A percentile compares a stretch with the other conserved stretches of the same genome.
phyloP scores from a whole-genome alignment of 2,329 filamentous ascomycete species.

The Penicillium sp. region DNA sequence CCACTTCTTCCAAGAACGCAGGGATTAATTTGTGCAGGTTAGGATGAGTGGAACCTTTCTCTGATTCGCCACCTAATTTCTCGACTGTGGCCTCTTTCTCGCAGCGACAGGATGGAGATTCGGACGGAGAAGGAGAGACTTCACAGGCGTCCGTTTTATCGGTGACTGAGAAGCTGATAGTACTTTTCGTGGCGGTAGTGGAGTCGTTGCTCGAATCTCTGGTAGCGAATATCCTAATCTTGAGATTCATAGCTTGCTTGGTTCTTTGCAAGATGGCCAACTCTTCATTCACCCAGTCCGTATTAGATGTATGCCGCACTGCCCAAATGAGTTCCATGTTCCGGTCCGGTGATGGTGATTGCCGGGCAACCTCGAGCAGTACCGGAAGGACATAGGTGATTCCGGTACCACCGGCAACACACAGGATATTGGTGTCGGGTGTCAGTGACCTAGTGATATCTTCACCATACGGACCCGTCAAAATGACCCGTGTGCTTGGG shows the following conservation, averaged over 20 bases:
- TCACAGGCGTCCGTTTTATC: slow-evolving; percentile 9
- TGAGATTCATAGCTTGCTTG: slow-evolving; percentile 42
- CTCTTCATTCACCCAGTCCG: slow-evolving; percentile 61
- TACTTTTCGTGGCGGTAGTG: not conserved
- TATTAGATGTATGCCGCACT: too few relatives aligned
- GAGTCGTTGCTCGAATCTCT: slow-evolving; percentile 40
- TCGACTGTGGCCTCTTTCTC: slow-evolving; percentile 5
- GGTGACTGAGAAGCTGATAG: not conserved
- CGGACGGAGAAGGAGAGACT: slow-evolving; percentile 1
- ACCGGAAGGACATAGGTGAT: too few relatives aligned
- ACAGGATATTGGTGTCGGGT: too few relatives aligned
- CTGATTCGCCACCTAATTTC: slow-evolving; percentile 18
- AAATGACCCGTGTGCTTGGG: too few relatives aligned
- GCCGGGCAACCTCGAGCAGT: too few relatives aligned
- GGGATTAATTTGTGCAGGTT: slow-evolving; percentile 49
- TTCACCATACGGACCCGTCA: too few relatives aligned
- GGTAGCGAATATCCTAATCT: slow-evolving; percentile 60
- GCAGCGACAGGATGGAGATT: slow-evolving; percentile 12
- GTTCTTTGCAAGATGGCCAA: slow-evolving; percentile 50
- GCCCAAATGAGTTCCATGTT: too few relatives aligned
- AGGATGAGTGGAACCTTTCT: slow-evolving; percentile 25
- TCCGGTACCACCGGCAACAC: too few relatives aligned
- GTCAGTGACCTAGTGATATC: too few relatives aligned
- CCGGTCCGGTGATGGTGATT: too few relatives aligned
- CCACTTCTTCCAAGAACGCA: slow-evolving; percentile 47